Evolutionary conservation across 2,329 filamentous ascomycete species (phyloP).

Genomic region (Penicillium sp.): DNA sequence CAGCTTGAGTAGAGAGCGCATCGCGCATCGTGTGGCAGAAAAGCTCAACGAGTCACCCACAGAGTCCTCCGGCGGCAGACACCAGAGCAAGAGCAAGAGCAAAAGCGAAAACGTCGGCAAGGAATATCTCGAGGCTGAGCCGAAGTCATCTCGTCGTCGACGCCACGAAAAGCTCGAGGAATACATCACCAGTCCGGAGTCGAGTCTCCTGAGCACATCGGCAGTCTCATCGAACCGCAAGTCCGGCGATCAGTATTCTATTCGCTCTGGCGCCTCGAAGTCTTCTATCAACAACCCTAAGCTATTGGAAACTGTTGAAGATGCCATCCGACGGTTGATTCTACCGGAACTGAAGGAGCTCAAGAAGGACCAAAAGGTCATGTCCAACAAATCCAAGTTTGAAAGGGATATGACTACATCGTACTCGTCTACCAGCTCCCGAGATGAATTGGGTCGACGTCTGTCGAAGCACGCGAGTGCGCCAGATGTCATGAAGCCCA

Average conservation of each 20-base stretch:
- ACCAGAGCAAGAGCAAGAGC: conserved; percentile 30
- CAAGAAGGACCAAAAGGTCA: conserved; percentile 81
- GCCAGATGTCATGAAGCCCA: conserved; percentile 58
- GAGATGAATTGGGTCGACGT: conserved; percentile 52
- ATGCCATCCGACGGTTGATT: conserved; percentile 84
- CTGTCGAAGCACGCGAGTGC: conserved; percentile 60
- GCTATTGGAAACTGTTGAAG: conserved; percentile 83
- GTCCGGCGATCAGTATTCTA: conserved; percentile 56
- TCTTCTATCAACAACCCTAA: conserved; percentile 91
- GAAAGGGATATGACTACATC: conserved; percentile 61
- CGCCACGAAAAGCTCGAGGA: conserved; percentile 51
- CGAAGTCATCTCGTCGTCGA: conserved; percentile 46
- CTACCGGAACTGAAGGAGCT: conserved; percentile 86
- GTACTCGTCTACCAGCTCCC: conserved; percentile 54
- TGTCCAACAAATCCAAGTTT: conserved; percentile 65
- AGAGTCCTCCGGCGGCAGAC: conserved; percentile 43
- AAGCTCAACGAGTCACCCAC: conserved; percentile 55
- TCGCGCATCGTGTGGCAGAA: conserved; percentile 65
- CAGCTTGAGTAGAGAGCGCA: conserved; percentile 62
- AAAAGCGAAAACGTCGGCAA: conserved; percentile 45
- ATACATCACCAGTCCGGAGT: conserved; percentile 53
- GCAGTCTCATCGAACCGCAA: conserved; percentile 52
- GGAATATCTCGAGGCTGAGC: conserved; percentile 43
- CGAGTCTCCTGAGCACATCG: conserved; percentile 57
- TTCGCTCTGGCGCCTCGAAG: conserved; percentile 55